Evolutionary conservation across 1,139 yeast genomes (phyloP), one percentile per base, ranked within the genome.

Genomic region (Debaryomyces sp.): DNA sequence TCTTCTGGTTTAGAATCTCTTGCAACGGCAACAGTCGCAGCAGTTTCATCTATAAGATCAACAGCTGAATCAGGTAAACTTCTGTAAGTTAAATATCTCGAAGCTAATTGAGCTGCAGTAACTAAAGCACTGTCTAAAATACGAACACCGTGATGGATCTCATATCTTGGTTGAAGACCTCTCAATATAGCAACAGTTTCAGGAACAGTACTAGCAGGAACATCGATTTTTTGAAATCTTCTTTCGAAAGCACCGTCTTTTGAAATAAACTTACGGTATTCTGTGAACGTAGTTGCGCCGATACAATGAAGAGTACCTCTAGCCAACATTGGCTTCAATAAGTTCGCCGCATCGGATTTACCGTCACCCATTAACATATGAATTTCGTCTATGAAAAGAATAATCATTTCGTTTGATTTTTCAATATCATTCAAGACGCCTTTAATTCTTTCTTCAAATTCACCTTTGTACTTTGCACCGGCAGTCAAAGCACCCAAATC

Each of bases 351-450:
- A 69, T 94, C 98, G 43, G 82, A 73, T 61, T 82, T 83, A 64
- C 99, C 99, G 64, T 94, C 97, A 57, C 99, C 99, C 98, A 95
- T 94, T 59, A 95, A 82, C 97, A 94, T 92, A 71, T 94, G 99
- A 63, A 92, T 92, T 73, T 94, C 99, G 71, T 94, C 98, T 59
- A 92, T 89, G 71, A 94, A 94, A 54, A 92, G 78, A 57, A 92
- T 85, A 57, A 94, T 91, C 82, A 90, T 80, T 45, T 84, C 89
- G 58, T 86, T 85, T 1, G 97, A 84, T 57, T 90, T 89, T 66
- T 90, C 97, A 60, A 94, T 88, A 61, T 95, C 99, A 65, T 85
- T 89, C 63, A 94, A 77, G 21, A 94, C 99, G 54, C 98, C 98
- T 72, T 95, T 94, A 62, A 94, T 80, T 71, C 99, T 85, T 73